Percentiles rank a stretch among this genome's conserved stretches.
Evolutionary conservation across 2,329 filamentous ascomycete genomes (phyloP).

Genomic region (Beauveria asiatica): DNA sequence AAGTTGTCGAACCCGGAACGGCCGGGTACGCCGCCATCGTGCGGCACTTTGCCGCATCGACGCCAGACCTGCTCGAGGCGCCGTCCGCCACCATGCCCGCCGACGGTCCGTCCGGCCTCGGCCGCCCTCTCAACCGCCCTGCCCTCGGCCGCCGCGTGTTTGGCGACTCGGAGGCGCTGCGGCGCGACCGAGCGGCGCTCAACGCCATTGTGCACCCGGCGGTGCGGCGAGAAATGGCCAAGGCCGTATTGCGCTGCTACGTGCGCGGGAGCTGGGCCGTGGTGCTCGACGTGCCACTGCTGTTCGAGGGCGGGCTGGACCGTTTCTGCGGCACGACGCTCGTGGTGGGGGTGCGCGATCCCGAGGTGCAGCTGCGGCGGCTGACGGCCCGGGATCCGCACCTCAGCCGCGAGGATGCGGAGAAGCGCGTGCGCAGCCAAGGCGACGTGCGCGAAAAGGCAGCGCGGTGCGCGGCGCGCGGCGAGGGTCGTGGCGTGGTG

Average conservation of each 20-base stretch:
- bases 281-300: slow-evolving; percentile 81
- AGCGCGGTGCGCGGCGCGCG: slow-evolving; percentile 58
- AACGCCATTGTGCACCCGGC: slow-evolving; percentile 92
- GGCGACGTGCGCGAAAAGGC: slow-evolving; percentile 81
- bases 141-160: slow-evolving; percentile 82
- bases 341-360: slow-evolving; percentile 78
- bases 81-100: slow-evolving; percentile 42
- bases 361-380: slow-evolving; percentile 72
- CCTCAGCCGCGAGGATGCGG: slow-evolving; percentile 74
- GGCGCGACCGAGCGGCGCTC: slow-evolving; percentile 64
- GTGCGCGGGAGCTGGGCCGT: slow-evolving; percentile 75
- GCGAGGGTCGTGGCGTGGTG: slow-evolving; percentile 60
- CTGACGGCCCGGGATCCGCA: slow-evolving; percentile 68
- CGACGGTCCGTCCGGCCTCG: slow-evolving; percentile 49
- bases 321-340: slow-evolving; percentile 75
- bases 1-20: slow-evolving; percentile 91
- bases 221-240: slow-evolving; percentile 75
- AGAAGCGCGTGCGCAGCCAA: slow-evolving; percentile 80
- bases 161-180: slow-evolving; percentile 62
- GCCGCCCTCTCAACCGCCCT: slow-evolving; percentile 73
- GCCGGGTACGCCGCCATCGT: slow-evolving; percentile 76
- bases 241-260: slow-evolving; percentile 63
- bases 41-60: slow-evolving; percentile 68
- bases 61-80: slow-evolving; percentile 74
- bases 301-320: slow-evolving; percentile 87